Evolutionary conservation across 169 alveolate genomes (phyloP).

Genomic region (Eimeria falciformis): DNA sequence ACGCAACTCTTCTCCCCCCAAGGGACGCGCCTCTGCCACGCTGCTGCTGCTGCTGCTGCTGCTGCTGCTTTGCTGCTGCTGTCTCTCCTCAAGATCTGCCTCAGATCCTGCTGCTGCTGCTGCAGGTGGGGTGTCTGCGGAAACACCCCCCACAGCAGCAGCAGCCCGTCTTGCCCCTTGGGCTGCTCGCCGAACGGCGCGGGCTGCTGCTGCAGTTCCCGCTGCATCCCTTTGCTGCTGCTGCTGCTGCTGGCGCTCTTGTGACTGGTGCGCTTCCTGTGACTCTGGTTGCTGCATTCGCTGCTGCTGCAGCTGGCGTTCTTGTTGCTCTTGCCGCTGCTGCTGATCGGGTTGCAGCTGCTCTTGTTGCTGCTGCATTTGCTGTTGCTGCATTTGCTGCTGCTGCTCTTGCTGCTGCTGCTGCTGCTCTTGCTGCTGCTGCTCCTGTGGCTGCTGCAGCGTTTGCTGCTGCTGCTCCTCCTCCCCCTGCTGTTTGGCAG

Average conservation of each 20-base stretch:
- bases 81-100: too few species aligned
- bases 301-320: too few species aligned
- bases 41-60: slow-evolving; percentile 32
- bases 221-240: neutral
- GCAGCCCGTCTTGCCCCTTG: neutral
- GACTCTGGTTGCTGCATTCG: too few species aligned
- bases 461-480: neutral
- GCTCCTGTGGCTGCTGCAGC: neutral
- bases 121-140: neutral
- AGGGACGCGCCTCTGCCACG: too few species aligned
- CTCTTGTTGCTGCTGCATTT: neutral
- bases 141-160: neutral
- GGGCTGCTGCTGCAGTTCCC: too few species aligned
- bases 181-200: too few species aligned
- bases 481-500: neutral
- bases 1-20: too few species aligned
- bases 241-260: neutral
- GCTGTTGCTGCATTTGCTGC: neutral
- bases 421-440: slow-evolving; percentile 28
- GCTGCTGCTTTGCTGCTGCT: too few species aligned
- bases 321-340: neutral
- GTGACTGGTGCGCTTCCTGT: too few species aligned
- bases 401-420: slow-evolving; percentile 18
- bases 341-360: neutral
- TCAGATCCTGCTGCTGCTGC: neutral